These are phyloP conservation scores for Botrytis deweyae DNA, from an alignment of 2,329 filamentous ascomycete species.

Conservation along the genomic window DNA sequence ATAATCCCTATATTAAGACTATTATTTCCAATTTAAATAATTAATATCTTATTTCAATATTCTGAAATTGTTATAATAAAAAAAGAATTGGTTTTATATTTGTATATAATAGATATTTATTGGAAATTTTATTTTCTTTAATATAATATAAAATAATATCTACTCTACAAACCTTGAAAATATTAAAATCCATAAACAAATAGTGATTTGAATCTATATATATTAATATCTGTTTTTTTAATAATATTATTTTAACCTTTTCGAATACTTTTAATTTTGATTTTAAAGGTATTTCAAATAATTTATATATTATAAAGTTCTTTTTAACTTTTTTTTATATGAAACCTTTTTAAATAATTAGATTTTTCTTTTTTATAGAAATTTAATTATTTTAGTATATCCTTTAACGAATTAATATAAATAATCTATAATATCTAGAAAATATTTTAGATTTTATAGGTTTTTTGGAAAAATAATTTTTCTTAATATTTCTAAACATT, in stretches of 20 bases:
- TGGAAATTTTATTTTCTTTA: background rate
- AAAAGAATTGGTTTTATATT: background rate
- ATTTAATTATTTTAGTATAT: background rate
- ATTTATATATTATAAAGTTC: background rate
- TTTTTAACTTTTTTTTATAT: background rate
- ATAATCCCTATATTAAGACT: background rate
- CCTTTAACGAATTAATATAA: background rate
- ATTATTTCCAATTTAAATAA: background rate
- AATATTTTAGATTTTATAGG: no score
- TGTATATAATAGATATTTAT: background rate
- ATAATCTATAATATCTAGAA: background rate
- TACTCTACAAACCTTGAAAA: background rate
- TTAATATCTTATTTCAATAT: background rate
- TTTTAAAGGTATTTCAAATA: background rate
- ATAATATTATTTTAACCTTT: background rate
- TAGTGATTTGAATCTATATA: background rate
- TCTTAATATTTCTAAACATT: no score
- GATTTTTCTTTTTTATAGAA: background rate
- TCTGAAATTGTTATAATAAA: background rate
- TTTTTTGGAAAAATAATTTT: no score
- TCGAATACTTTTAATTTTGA: background rate
- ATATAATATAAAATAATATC: background rate
- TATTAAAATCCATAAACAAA: background rate
- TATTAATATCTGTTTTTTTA: background rate
- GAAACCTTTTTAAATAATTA: background rate